phyloP scores from a whole-genome alignment of 768 basidiomycete species.

The Kwoniella dejecticola region DNA sequence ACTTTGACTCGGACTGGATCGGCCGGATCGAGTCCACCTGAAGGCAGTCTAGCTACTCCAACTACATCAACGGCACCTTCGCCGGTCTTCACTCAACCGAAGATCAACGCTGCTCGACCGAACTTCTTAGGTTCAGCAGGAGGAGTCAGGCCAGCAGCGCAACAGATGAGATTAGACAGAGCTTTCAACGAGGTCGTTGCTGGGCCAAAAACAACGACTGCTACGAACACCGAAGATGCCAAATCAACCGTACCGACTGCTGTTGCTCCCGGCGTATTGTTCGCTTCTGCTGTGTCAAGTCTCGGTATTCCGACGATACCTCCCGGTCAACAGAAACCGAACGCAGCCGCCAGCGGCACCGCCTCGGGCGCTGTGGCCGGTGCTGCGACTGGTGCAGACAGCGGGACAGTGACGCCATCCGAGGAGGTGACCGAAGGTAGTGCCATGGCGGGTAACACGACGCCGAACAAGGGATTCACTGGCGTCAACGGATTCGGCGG shows the following conservation, averaged over 20 bases:
- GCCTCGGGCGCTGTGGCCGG: constrained; percentile 1
- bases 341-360: neutral
- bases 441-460: constrained; percentile 5
- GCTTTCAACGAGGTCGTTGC: constrained; percentile 52
- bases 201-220: constrained; percentile 18
- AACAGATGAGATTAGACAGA: constrained; percentile 41
- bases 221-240: constrained; percentile 9
- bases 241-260: constrained; percentile 29
- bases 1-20: constrained; percentile 27
- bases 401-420: neutral
- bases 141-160: constrained; percentile 13
- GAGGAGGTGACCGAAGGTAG: constrained; percentile 13
- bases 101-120: constrained; percentile 29
- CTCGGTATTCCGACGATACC: constrained; percentile 44
- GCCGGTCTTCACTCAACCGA: constrained; percentile 42
- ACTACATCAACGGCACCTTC: constrained; percentile 43
- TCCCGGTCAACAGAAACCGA: constrained; percentile 16
- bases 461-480: constrained; percentile 4
- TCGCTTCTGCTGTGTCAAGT: constrained; percentile 37
- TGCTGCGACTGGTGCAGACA: neutral
- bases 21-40: constrained; percentile 42
- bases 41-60: constrained; percentile 40
- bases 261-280: constrained; percentile 48
- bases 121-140: constrained; percentile 33
- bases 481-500: constrained; percentile 5